Base-by-base conservation (phyloP, 129 eudicot genomes). In the Flaveria sonorensis region DNA sequence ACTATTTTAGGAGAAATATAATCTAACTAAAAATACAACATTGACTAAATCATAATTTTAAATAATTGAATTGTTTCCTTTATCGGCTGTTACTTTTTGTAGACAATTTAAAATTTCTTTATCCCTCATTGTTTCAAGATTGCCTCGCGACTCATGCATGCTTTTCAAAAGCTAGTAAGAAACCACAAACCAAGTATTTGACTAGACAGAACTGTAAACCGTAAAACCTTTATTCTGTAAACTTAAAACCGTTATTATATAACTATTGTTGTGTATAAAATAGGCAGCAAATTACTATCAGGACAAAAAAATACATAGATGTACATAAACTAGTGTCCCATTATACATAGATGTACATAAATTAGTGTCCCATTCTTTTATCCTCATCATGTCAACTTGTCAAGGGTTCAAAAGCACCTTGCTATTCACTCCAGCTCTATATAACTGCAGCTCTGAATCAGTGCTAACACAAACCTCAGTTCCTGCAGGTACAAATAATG, bases 391-490 rank as follows among this genome's bases (percentile, higher is more conserved):
- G 7, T 82, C 53, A 36, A 30, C 36, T 30, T 30, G 7, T 45
- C 8, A 78, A 74, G 57, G 51, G 75, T 70, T 81, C 79, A 79
- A 66, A 59, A 89, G 86, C 62, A 86, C 79, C 78, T 81, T 84
- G 83, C 85, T 80, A 81, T 88, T 93, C 28, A 87, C 90, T 65
- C 98, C 98, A 12, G 95, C 94, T 77, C 98, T 85, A 65, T 87
- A 93, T 24, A 93, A 23, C 21, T 87, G 78, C 88, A 90, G 69
- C 51, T 83, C 79, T 19, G 88, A 56, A 10, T 50, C 71, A 0
- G 90, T 75, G 45, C 77, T 81, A 13, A 88, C 65, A 20, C 71
- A 57, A 8, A 93, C 60, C 74, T 81, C 83, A 0, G 84, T 74
- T 18, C 83, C 83, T 12, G 97, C 98, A 23, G 96, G 88, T 60